Evolutionary conservation across 768 basidiomycete genomes (phyloP).

Genomic region (Lactarius quietus): DNA sequence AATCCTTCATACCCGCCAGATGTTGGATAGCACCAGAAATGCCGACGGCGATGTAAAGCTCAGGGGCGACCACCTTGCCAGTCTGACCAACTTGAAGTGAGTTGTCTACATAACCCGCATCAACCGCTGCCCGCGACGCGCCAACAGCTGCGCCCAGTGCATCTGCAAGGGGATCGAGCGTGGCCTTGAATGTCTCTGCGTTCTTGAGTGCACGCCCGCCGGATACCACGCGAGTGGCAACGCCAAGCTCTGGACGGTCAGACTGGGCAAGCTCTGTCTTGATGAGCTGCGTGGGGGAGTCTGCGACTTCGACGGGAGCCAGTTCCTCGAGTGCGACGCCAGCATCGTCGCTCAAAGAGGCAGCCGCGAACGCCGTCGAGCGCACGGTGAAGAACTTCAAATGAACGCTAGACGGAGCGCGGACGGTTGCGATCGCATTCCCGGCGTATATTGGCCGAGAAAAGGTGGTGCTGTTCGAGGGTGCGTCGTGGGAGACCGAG

Average conservation of each 20-base stretch:
- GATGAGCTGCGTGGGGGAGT: conserved; percentile 58
- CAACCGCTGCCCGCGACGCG: conserved; percentile 96
- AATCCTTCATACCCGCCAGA: conserved; percentile 99
- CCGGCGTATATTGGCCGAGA: conserved; percentile 96
- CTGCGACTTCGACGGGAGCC: conserved; percentile 58
- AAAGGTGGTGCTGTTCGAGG: conserved; percentile 77
- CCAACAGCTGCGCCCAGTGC: conserved; percentile 93
- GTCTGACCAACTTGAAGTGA: conserved; percentile 99
- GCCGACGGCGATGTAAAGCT: conserved; percentile 93
- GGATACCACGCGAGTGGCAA: conserved; percentile 85
- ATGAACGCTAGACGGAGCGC: conserved; percentile 67
- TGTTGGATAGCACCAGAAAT: conserved; percentile 99
- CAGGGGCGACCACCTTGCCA: conserved; percentile 96
- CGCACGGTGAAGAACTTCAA: conserved; percentile 96
- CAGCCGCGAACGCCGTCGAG: conserved; percentile 82
- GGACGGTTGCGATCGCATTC: conserved; percentile 92
- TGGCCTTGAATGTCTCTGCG: conserved; percentile 84
- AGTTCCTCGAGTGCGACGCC: conserved; percentile 59
- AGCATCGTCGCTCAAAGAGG: conserved; percentile 45
- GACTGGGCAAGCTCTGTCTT: conserved; percentile 81
- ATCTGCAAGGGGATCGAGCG: conserved; percentile 90
- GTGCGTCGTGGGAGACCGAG: conserved; percentile 66
- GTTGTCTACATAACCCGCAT: conserved; percentile 97
- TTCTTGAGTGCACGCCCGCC: conserved; percentile 95
- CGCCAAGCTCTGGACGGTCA: conserved; percentile 87